Evolutionary conservation across 2,329 filamentous ascomycete species (phyloP).

Genomic region (Dactylella cylindrospora): DNA sequence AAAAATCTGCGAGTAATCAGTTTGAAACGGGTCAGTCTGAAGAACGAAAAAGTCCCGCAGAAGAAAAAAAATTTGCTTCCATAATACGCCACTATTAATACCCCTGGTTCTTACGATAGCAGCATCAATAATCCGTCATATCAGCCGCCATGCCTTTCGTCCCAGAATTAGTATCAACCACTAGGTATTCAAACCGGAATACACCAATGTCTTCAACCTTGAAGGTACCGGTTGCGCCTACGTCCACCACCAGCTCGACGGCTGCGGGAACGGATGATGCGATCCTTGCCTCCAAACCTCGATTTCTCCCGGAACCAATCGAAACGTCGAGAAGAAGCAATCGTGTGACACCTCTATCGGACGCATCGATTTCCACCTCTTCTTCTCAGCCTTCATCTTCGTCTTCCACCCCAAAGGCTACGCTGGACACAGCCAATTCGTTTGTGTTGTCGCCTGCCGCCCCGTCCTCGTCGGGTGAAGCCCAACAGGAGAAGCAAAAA

Average conservation of each 20-base stretch:
- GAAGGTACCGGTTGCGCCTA: slow-evolving; percentile 2
- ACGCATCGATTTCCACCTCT: slow-evolving; percentile 4
- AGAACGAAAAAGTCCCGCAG: slow-evolving; percentile 31
- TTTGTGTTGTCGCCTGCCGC: not conserved
- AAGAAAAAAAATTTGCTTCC: slow-evolving; percentile 1
- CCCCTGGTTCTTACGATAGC: not conserved
- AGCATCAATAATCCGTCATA: not conserved
- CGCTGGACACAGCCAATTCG: slow-evolving; percentile 6
- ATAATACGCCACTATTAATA: slow-evolving; percentile 2
- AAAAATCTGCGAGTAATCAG: not conserved
- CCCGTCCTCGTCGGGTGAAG: slow-evolving; percentile 7
- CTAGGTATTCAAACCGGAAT: slow-evolving; percentile 41
- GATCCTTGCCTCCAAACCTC: slow-evolving; percentile 21
- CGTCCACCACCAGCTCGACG: not conserved
- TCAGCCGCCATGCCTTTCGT: slow-evolving; percentile 34
- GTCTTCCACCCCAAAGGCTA: slow-evolving; percentile 34
- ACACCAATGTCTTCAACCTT: not conserved
- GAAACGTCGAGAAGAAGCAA: slow-evolving; percentile 46
- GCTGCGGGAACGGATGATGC: slow-evolving; percentile 4
- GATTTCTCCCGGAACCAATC: slow-evolving; percentile 46
- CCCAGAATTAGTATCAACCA: slow-evolving; percentile 37
- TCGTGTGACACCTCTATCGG: slow-evolving; percentile 12
- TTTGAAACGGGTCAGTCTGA: slow-evolving; percentile 1
- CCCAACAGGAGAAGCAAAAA: not conserved
- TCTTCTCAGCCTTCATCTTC: slow-evolving; percentile 11